Conservation (phyloP, 2,329 filamentous ascomycete species). For the Orbilia oligospora region DNA sequence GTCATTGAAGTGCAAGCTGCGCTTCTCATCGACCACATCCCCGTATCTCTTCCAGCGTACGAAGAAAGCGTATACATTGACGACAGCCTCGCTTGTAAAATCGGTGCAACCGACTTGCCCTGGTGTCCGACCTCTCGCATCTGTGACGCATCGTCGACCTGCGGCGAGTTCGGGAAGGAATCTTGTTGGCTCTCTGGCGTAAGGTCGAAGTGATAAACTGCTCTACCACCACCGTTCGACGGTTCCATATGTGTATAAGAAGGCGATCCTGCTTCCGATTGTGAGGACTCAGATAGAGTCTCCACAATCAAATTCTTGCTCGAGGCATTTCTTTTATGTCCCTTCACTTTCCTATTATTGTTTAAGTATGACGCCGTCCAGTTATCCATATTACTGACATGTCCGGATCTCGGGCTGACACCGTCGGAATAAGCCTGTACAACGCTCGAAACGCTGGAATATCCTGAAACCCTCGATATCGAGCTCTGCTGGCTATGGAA, state of each 20-base stretch:
- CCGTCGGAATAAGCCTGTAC: conserved; percentile 37
- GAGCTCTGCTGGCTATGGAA: conserved; percentile 35
- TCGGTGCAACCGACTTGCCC: conserved; percentile 34
- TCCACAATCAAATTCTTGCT: conserved; percentile 35
- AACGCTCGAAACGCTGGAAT: conserved; percentile 29
- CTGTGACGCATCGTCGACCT: conserved; percentile 46
- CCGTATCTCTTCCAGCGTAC: conserved; percentile 50
- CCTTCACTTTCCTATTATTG: conserved; percentile 43
- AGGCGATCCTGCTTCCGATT: conserved; percentile 53
- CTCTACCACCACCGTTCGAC: conserved; percentile 36
- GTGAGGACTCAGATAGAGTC: conserved; percentile 48
- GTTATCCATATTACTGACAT: conserved; percentile 51
- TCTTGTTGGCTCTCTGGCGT: conserved; percentile 58
- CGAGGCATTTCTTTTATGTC: conserved; percentile 39
- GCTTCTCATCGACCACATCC: conserved; percentile 49
- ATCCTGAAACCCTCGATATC: conserved; percentile 19
- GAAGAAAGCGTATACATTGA: conserved; percentile 57
- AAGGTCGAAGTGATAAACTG: conserved; percentile 53
- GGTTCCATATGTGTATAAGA: conserved; percentile 56
- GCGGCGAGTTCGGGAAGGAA: conserved; percentile 51
- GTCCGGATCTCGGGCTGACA: conserved; percentile 43
- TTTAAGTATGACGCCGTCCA: conserved; percentile 57
- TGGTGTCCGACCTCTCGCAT: conserved; percentile 47
- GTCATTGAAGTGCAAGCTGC: conserved; percentile 55
- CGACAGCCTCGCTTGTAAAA: conserved; percentile 54